Conservation (phyloP, 2,329 filamentous ascomycete genomes). For the Neonectria coccinea region DNA sequence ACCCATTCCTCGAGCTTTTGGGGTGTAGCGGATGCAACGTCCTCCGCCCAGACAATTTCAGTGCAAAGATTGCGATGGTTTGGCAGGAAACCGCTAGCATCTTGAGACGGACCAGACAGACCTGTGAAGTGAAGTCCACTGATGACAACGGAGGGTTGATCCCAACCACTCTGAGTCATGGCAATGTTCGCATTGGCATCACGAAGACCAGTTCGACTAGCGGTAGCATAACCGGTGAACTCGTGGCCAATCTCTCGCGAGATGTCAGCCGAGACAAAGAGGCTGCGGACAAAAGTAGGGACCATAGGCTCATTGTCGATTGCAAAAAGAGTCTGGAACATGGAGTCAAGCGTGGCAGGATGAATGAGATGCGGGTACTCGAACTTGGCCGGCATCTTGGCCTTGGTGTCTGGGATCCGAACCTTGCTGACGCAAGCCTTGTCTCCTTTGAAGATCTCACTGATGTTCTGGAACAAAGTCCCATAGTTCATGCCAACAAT, state of each 20-base stretch:
- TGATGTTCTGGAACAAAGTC: constrained; percentile 62
- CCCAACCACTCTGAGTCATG: constrained; percentile 54
- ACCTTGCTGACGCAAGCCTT: constrained; percentile 54
- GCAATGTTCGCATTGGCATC: constrained; percentile 57
- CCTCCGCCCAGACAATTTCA: constrained; percentile 60
- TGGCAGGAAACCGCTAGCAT: constrained; percentile 56
- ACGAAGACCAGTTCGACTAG: constrained; percentile 50
- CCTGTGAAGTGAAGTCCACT: constrained; percentile 59
- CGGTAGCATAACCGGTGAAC: constrained; percentile 58
- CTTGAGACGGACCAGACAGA: constrained; percentile 46
- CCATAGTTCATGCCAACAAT: constrained; percentile 66
- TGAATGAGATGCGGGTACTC: constrained; percentile 69
- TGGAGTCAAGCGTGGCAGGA: constrained; percentile 66
- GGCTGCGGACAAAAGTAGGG: constrained; percentile 58
- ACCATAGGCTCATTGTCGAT: constrained; percentile 62
- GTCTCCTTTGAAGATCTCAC: constrained; percentile 48
- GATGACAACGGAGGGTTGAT: constrained; percentile 55
- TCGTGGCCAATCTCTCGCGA: constrained; percentile 47
- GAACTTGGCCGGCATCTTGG: constrained; percentile 64
- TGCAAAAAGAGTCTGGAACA: constrained; percentile 65
- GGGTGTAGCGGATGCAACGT: constrained; percentile 46
- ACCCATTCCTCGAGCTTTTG: constrained; percentile 45
- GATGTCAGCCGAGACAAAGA: constrained; percentile 59
- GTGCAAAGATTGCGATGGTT: constrained; percentile 63
- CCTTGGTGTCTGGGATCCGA: constrained; percentile 61